A percentile compares a stretch with the other conserved stretches of the same genome.
phyloP scores from a whole-genome alignment of 2,329 filamentous ascomycete species.

The Davidsoniella eucalypti region DNA sequence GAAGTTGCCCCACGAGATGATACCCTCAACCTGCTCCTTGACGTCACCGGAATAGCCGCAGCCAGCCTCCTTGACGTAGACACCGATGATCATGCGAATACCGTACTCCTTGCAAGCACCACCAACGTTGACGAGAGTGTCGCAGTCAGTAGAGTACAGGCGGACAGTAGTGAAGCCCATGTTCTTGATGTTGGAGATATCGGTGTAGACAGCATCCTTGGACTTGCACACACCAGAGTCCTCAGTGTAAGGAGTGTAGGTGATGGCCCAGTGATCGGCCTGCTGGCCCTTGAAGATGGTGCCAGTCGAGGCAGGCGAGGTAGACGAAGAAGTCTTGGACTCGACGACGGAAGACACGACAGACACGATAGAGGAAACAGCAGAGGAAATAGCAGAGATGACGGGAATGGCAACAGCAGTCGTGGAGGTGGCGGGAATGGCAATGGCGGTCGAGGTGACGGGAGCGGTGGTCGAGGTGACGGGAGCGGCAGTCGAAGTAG shows the following conservation, averaged over 20 bases:
- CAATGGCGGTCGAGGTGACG: constrained; percentile 16
- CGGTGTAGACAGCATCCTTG: constrained; percentile 35
- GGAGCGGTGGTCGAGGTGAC: constrained; percentile 18
- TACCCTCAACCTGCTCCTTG: constrained; percentile 54
- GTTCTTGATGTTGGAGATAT: constrained; percentile 44
- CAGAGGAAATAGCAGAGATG: constrained; percentile 15
- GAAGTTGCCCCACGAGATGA: constrained; percentile 60
- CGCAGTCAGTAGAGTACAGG: constrained; percentile 86
- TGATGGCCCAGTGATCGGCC: constrained; percentile 53
- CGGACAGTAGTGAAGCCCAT: constrained; percentile 58
- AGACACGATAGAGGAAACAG: not conserved
- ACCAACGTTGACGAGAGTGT: constrained; percentile 60
- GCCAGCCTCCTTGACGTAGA: constrained; percentile 59
- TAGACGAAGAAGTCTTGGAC: constrained; percentile 16
- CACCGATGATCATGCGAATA: constrained; percentile 68
- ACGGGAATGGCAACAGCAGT: constrained; percentile 16
- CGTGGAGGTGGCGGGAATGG: constrained; percentile 15
- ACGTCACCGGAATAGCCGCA: constrained; percentile 46
- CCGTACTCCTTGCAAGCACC: constrained; percentile 47
- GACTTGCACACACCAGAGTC: constrained; percentile 47
- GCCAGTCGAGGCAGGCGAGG: constrained; percentile 16
- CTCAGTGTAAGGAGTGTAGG: constrained; percentile 59
- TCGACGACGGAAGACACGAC: constrained; percentile 13
- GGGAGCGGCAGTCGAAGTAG: constrained; percentile 17
- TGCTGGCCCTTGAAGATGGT: constrained; percentile 21